Conservation (phyloP, 805 yeast genomes). For the Phaffomyces thermotolerans region DNA sequence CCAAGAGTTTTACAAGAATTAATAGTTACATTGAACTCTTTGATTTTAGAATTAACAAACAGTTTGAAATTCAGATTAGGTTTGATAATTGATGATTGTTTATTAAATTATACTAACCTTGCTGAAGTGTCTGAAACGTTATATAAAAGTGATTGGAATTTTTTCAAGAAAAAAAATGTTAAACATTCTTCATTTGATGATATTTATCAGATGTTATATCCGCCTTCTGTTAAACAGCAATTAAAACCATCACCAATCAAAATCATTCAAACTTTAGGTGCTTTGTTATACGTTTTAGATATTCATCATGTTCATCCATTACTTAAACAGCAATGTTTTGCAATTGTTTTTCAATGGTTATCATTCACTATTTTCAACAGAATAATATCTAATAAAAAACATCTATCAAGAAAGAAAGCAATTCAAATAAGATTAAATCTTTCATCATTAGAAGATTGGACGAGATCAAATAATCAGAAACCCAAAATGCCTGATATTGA, state of each 20-base stretch:
- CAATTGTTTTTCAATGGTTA: slow-evolving; percentile 74
- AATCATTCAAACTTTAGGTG: slow-evolving; percentile 81
- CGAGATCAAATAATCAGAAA: slow-evolving; percentile 36
- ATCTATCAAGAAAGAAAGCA: slow-evolving; percentile 74
- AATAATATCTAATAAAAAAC: slow-evolving; percentile 57
- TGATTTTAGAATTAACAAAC: slow-evolving; percentile 58
- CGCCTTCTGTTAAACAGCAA: slow-evolving; percentile 75
- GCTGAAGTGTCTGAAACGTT: slow-evolving; percentile 73
- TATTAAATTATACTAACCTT: slow-evolving; percentile 70
- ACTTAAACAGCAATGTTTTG: slow-evolving; percentile 68
- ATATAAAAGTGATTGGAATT: slow-evolving; percentile 68
- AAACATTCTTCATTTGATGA: slow-evolving; percentile 56
- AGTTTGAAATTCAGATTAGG: slow-evolving; percentile 57
- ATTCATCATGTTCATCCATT: slow-evolving; percentile 75
- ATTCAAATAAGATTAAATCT: slow-evolving; percentile 84
- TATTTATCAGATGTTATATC: slow-evolving; percentile 67
- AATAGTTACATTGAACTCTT: slow-evolving; percentile 46
- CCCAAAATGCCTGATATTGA: slow-evolving; percentile 30
- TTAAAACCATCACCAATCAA: slow-evolving; percentile 86
- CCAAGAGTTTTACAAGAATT: slow-evolving; percentile 58
- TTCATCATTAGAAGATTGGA: slow-evolving; percentile 90
- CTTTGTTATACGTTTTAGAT: slow-evolving; percentile 77
- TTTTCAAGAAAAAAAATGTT: slow-evolving; percentile 39
- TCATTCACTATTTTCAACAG: slow-evolving; percentile 68
- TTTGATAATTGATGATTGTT: slow-evolving; percentile 52